Conservation (phyloP, 768 basidiomycete species). For the Russula sp. region DNA sequence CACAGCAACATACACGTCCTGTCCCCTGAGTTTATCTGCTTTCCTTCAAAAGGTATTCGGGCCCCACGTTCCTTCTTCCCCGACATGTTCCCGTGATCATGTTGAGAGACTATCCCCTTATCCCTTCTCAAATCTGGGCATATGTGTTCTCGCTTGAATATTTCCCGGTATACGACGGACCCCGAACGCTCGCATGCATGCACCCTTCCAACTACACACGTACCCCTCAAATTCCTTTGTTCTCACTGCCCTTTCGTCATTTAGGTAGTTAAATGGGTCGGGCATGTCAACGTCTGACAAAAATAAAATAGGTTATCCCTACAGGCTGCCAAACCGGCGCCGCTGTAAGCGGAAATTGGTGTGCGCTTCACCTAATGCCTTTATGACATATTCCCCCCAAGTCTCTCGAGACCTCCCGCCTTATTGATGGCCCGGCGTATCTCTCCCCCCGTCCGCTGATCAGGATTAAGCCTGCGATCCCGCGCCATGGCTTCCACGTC, state of each 20-base stretch:
- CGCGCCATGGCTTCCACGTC: slow-evolving; percentile 72
- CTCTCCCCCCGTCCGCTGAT: slow-evolving; percentile 82
- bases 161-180: slow-evolving; percentile 3
- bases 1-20: neutral
- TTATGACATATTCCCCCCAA: slow-evolving; percentile 21
- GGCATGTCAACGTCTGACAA: slow-evolving; percentile 3
- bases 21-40: slow-evolving; percentile 2
- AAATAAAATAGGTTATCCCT: slow-evolving; percentile 21
- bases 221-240: slow-evolving; percentile 17
- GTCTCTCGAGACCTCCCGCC: slow-evolving; percentile 41
- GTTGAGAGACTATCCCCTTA: neutral
- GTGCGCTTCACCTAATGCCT: neutral
- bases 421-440: slow-evolving; percentile 56
- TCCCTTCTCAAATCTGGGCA: slow-evolving; percentile 6
- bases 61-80: slow-evolving; percentile 3
- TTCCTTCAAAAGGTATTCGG: slow-evolving; percentile 2
- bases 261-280: slow-evolving; percentile 7
- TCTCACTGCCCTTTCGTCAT: slow-evolving; percentile 6
- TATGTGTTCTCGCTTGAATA: slow-evolving; percentile 11
- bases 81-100: slow-evolving; percentile 3
- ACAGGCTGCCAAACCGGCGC: slow-evolving; percentile 4
- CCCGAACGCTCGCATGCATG: slow-evolving; percentile 4
- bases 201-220: neutral
- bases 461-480: slow-evolving; percentile 73
- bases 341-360: slow-evolving; percentile 13